These are phyloP conservation scores for Spergularia azorica DNA, from an alignment of 179 eudicot genomes.

Conservation along the genomic window DNA sequence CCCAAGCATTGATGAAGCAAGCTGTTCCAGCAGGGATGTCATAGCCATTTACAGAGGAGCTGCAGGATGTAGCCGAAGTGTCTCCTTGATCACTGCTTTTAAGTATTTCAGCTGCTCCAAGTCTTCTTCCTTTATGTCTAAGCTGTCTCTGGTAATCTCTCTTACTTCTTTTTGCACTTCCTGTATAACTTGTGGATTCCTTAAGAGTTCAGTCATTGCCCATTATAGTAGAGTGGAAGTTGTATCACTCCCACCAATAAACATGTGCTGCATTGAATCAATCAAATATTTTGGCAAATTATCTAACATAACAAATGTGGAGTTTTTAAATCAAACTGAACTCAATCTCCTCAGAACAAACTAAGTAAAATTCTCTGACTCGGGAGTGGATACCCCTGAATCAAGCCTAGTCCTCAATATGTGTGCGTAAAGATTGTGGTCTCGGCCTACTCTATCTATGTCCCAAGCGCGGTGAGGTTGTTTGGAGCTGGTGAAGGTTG, in stretches of 20 bases:
- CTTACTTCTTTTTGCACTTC: constrained; percentile 40
- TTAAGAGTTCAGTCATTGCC: constrained; percentile 37
- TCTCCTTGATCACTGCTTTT: constrained; percentile 26
- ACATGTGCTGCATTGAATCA: constrained; percentile 30
- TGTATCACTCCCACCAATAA: constrained; percentile 44
- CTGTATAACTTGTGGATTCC: constrained; percentile 35
- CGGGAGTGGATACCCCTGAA: too few relatives aligned
- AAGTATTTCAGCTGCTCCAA: constrained; percentile 23
- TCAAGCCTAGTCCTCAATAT: too few relatives aligned
- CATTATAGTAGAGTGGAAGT: constrained; percentile 37
- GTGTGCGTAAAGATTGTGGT: too few relatives aligned
- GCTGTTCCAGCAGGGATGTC: constrained; percentile 19
- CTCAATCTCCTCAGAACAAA: too few relatives aligned
- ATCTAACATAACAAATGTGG: too few relatives aligned
- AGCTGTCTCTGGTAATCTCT: background rate
- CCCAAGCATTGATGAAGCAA: constrained; percentile 20
- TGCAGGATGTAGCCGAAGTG: constrained; percentile 36
- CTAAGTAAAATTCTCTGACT: too few relatives aligned
- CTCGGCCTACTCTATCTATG: too few relatives aligned
- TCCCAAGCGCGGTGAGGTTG: constrained; percentile 40
- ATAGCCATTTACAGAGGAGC: constrained; percentile 27
- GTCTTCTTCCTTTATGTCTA: constrained; percentile 28
- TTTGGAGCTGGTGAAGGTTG: constrained; percentile 41
- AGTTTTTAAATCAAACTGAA: too few relatives aligned
- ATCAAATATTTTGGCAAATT: too few relatives aligned